phyloP scores from a whole-genome alignment of 2,329 filamentous ascomycete species.

The Aspergillus texensis region DNA sequence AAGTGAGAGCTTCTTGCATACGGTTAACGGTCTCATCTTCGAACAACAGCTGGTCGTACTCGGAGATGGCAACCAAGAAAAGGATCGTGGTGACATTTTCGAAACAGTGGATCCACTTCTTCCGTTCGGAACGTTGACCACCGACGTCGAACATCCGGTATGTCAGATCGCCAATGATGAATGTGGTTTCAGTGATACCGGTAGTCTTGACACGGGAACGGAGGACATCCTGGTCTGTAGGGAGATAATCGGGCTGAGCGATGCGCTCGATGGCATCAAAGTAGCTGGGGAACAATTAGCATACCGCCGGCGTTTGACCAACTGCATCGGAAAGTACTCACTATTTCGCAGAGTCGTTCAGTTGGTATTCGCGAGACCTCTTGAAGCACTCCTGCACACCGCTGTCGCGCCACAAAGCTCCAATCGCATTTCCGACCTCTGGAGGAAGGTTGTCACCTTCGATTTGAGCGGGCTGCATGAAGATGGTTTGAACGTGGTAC shows the following conservation, averaged over 20 bases:
- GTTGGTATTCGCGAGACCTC: constrained; percentile 90
- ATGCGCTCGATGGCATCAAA: constrained; percentile 95
- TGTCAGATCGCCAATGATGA: constrained; percentile 91
- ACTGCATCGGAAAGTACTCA: constrained; percentile 53
- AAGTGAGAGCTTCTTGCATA: constrained; percentile 71
- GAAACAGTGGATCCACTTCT: constrained; percentile 99
- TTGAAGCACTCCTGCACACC: constrained; percentile 96
- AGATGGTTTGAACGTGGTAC: constrained; percentile 97
- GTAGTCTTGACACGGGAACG: constrained; percentile 97
- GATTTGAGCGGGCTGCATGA: constrained; percentile 97
- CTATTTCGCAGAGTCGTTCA: constrained; percentile 97
- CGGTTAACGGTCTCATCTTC: constrained; percentile 91
- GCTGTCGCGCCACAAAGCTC: constrained; percentile 87
- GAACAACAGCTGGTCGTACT: constrained; percentile 94
- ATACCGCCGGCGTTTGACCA: not conserved
- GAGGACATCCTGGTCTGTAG: constrained; percentile 92
- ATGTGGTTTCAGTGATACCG: constrained; percentile 94
- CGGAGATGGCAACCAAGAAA: constrained; percentile 94
- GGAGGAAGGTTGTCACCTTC: constrained; percentile 93
- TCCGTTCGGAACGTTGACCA: constrained; percentile 91
- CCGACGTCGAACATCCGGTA: constrained; percentile 98
- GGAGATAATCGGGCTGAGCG: constrained; percentile 87
- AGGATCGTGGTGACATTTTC: constrained; percentile 97
- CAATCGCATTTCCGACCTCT: constrained; percentile 90
- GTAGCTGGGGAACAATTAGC: constrained; percentile 65